Evolutionary conservation across 129 eudicot species (phyloP).

Genomic region (Flaveria sonorensis): DNA sequence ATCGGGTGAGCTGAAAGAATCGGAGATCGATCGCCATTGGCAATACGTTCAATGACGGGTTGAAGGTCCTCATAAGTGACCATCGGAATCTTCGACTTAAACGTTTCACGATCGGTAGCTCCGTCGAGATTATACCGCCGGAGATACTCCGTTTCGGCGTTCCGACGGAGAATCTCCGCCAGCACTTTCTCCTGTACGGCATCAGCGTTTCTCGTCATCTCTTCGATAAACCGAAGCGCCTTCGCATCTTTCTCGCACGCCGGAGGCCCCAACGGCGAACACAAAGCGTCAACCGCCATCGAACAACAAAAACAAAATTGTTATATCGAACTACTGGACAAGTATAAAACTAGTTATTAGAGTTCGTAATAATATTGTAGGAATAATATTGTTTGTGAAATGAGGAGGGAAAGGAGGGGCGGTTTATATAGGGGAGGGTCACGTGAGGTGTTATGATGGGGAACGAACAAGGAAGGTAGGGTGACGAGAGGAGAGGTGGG

Average conservation of each 20-base stretch:
- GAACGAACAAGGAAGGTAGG: conserved; percentile 39
- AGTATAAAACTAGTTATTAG: too few relatives aligned
- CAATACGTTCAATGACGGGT: conserved; percentile 79
- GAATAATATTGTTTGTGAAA: background rate
- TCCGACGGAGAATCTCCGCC: conserved; percentile 67
- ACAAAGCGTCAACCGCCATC: conserved; percentile 84
- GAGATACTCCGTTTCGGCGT: conserved; percentile 77
- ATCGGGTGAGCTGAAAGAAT: conserved; percentile 79
- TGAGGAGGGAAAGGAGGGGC: conserved; percentile 22
- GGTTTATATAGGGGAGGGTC: conserved; percentile 38
- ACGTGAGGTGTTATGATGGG: conserved; percentile 53
- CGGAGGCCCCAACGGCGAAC: conserved; percentile 81
- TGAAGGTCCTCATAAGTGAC: conserved; percentile 90
- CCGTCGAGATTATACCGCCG: conserved; percentile 50
- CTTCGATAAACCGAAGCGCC: conserved; percentile 83
- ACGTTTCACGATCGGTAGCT: conserved; percentile 58
- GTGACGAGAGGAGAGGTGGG: conserved; percentile 34
- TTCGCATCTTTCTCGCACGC: conserved; percentile 91
- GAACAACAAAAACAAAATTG: background rate
- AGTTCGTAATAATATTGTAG: too few relatives aligned
- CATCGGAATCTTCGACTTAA: conserved; percentile 72
- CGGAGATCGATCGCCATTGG: conserved; percentile 82
- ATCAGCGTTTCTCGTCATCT: conserved; percentile 80
- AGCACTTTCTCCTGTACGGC: conserved; percentile 71
- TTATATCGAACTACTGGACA: background rate